Evolutionary conservation across 441 rosid species (phyloP).

Genomic region (Corymbia citriodora): DNA sequence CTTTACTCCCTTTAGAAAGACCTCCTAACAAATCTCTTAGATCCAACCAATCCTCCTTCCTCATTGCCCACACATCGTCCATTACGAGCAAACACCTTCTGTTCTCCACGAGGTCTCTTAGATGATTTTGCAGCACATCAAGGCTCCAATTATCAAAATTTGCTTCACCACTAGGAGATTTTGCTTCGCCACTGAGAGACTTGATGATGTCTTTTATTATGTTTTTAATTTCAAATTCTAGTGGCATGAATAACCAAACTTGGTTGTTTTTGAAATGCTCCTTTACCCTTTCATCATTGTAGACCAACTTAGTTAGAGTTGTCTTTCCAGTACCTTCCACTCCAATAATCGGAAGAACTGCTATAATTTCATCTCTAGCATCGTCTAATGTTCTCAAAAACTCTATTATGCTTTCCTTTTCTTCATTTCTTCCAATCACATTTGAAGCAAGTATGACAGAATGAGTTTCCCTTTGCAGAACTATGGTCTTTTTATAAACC

Average conservation of each 20-base stretch:
- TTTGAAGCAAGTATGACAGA: too few relatives aligned
- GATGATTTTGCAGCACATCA: not conserved
- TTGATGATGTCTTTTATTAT: not conserved
- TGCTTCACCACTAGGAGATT: too few relatives aligned
- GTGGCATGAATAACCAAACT: slow-evolving; percentile 10
- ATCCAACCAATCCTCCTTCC: slow-evolving; percentile 12
- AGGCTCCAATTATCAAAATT: not conserved
- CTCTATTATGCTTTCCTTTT: not conserved
- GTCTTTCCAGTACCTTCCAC: slow-evolving; percentile 17
- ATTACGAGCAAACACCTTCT: slow-evolving; percentile 9
- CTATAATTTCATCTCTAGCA: not conserved
- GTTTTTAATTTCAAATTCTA: not conserved
- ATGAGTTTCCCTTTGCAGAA: too few relatives aligned
- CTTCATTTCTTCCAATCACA: slow-evolving; percentile 14
- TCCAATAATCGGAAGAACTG: slow-evolving; percentile 3
- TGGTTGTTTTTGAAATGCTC: not conserved
- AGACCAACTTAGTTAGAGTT: slow-evolving; percentile 12
- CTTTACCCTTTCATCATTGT: not conserved
- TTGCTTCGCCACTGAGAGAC: not conserved
- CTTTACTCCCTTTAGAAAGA: slow-evolving; percentile 9
- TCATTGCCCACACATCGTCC: slow-evolving; percentile 15
- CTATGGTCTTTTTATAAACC: too few relatives aligned
- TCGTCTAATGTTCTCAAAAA: not conserved
- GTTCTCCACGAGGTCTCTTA: not conserved
- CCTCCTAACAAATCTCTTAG: not conserved